These are phyloP conservation scores for Mycena alexandri DNA, from an alignment of 768 basidiomycete genomes.

Conservation along the genomic window DNA sequence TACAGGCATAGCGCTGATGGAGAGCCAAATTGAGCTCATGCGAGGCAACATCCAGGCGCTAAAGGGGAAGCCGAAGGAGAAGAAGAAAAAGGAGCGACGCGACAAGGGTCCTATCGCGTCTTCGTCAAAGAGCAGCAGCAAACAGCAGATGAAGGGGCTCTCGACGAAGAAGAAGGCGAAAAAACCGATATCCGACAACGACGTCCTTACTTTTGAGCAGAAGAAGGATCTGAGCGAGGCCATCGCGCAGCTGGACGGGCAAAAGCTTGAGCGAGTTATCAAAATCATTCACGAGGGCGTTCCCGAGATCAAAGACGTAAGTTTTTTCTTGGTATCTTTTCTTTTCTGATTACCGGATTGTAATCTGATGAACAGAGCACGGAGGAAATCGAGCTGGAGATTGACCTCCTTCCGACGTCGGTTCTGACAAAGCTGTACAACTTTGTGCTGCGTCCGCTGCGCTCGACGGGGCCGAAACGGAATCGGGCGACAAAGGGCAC, in stretches of 20 bases:
- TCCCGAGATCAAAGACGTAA: slow-evolving; percentile 92
- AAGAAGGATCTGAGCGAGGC: slow-evolving; percentile 99
- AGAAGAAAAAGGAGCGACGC: slow-evolving; percentile 64
- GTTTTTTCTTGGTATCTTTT: slow-evolving; percentile 48
- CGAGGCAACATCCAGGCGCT: slow-evolving; percentile 71
- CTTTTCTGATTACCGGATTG: slow-evolving; percentile 29
- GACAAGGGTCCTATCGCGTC: slow-evolving; percentile 69
- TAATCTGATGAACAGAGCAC: slow-evolving; percentile 73
- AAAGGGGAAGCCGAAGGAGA: slow-evolving; percentile 80
- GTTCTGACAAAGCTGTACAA: slow-evolving; percentile 96
- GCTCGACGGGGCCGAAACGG: slow-evolving; percentile 75
- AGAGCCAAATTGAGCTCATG: slow-evolving; percentile 85
- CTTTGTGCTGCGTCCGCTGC: slow-evolving; percentile 87
- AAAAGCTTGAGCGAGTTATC: slow-evolving; percentile 90
- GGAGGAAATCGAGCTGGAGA: slow-evolving; percentile 99
- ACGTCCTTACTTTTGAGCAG: slow-evolving; percentile 92
- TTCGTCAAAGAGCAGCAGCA: slow-evolving; percentile 70
- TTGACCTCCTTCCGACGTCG: slow-evolving; percentile 87
- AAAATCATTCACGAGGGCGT: slow-evolving; percentile 95
- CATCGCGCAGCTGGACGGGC: slow-evolving; percentile 86
- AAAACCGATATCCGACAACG: slow-evolving; percentile 80
- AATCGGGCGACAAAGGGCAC: slow-evolving; percentile 80
- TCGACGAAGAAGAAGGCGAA: slow-evolving; percentile 68
- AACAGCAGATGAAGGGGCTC: slow-evolving; percentile 60
- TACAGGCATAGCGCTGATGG: slow-evolving; percentile 82